Evolutionary conservation across 2,329 filamentous ascomycete species (phyloP).

Genomic region (Colletotrichum musicola): DNA sequence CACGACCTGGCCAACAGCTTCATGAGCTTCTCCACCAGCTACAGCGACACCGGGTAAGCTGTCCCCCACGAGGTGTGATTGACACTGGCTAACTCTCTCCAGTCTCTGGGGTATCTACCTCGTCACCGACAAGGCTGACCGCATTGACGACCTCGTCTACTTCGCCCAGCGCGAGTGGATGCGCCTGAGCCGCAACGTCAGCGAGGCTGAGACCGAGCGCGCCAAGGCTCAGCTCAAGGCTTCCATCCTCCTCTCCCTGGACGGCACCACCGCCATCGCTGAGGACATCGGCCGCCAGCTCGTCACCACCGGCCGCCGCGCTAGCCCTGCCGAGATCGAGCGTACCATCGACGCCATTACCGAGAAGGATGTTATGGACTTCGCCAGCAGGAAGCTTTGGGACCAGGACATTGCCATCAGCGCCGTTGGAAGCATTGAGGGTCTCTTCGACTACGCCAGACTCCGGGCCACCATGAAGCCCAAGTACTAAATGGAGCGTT

Average conservation of each 20-base stretch:
- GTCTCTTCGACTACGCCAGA: slow-evolving; percentile 81
- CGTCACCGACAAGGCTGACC: slow-evolving; percentile 88
- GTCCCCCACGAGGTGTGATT: slow-evolving; percentile 41
- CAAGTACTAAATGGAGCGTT: slow-evolving; percentile 66
- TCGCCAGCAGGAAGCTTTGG: slow-evolving; percentile 95
- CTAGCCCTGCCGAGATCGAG: slow-evolving; percentile 95
- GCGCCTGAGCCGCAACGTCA: slow-evolving; percentile 89
- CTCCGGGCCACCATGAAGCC: slow-evolving; percentile 89
- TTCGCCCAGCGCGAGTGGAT: slow-evolving; percentile 99
- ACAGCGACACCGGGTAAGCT: slow-evolving; percentile 96
- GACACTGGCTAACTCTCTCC: slow-evolving; percentile 45
- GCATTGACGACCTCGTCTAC: slow-evolving; percentile 95
- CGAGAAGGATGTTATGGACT: slow-evolving; percentile 97
- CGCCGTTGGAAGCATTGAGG: slow-evolving; percentile 94
- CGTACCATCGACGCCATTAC: slow-evolving; percentile 88
- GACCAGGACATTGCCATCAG: slow-evolving; percentile 96
- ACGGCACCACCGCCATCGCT: slow-evolving; percentile 96
- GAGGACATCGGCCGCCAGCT: slow-evolving; percentile 99
- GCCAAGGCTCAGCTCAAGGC: slow-evolving; percentile 99
- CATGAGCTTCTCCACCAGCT: slow-evolving; percentile 99
- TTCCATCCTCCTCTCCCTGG: slow-evolving; percentile 94
- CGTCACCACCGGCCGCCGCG: slow-evolving; percentile 93
- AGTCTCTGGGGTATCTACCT: slow-evolving; percentile 99
- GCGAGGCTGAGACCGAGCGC: slow-evolving; percentile 92
- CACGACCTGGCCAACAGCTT: slow-evolving; percentile 98